These are phyloP conservation scores for Lepidium aucheri DNA, from an alignment of 345 rosid species.

Conservation along the genomic window DNA sequence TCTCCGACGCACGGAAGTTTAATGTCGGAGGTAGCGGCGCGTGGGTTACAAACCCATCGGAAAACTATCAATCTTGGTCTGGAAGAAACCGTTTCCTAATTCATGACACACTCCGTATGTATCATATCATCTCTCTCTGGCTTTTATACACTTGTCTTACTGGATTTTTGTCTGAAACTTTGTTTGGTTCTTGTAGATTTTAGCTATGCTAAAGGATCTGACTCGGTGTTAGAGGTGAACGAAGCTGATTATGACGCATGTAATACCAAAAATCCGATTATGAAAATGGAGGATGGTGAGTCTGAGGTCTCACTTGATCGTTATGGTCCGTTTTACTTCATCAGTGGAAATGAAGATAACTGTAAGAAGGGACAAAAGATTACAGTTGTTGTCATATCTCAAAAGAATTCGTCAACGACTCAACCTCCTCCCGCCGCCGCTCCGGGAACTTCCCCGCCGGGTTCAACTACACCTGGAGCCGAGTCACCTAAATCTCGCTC, in stretches of 20 bases:
- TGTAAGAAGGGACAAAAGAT: constrained; percentile 68
- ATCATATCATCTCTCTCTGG: background rate
- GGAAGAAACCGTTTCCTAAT: constrained; percentile 61
- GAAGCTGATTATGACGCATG: constrained; percentile 50
- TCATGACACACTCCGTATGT: constrained; percentile 64
- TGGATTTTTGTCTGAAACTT: background rate
- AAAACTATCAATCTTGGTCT: constrained; percentile 69
- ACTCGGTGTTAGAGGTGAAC: constrained; percentile 58
- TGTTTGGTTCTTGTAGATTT: constrained; percentile 39
- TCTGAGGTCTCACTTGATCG: constrained; percentile 50
- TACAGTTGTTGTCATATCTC: constrained; percentile 52
- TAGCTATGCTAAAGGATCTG: constrained; percentile 56
- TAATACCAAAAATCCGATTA: constrained; percentile 45
- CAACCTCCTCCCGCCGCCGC: constrained; percentile 28
- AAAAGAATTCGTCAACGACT: constrained; percentile 20
- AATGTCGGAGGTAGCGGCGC: constrained; percentile 69
- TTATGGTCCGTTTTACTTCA: constrained; percentile 80
- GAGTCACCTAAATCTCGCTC: constrained; percentile 9
- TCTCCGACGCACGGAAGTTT: constrained; percentile 35
- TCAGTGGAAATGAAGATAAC: constrained; percentile 51
- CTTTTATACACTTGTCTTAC: background rate
- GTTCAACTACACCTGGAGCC: background rate
- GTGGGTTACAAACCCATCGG: constrained; percentile 60
- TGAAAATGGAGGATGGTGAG: constrained; percentile 44
- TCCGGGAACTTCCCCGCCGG: constrained; percentile 15